Conservation (phyloP, 148 eudicot species). For the Chenopodium suecicum region DNA sequence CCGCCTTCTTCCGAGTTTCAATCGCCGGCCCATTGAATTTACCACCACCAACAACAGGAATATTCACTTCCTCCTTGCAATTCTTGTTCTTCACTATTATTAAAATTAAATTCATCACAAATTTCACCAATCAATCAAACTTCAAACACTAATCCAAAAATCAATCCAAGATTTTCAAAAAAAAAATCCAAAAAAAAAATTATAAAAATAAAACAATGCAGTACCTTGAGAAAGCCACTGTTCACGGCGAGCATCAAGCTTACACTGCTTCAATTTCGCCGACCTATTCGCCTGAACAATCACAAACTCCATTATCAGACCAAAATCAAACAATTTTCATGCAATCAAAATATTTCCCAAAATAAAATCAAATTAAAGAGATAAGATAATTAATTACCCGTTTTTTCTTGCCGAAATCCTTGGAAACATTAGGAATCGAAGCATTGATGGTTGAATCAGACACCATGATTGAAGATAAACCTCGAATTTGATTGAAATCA, state of each 20-base stretch:
- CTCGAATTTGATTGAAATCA: slow-evolving; percentile 17
- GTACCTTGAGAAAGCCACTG: slow-evolving; percentile 96
- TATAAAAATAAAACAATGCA: not conserved
- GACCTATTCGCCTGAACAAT: slow-evolving; percentile 64
- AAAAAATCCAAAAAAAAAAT: not conserved
- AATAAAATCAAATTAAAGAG: not conserved
- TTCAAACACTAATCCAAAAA: slow-evolving; percentile 1
- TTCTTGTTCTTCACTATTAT: slow-evolving; percentile 54
- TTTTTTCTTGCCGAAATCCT: slow-evolving; percentile 81
- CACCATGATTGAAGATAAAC: slow-evolving; percentile 40
- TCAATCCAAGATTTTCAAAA: not conserved
- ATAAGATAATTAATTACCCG: slow-evolving; percentile 40
- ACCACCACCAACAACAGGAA: slow-evolving; percentile 13
- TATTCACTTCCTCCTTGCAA: slow-evolving; percentile 43
- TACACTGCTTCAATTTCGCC: slow-evolving; percentile 92
- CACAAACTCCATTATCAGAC: not conserved
- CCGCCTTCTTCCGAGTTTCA: slow-evolving; percentile 30
- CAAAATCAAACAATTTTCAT: slow-evolving; percentile 16
- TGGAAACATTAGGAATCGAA: slow-evolving; percentile 60
- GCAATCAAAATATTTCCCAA: not conserved
- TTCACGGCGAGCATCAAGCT: slow-evolving; percentile 91
- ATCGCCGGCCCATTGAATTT: slow-evolving; percentile 16
- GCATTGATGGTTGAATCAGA: slow-evolving; percentile 72
- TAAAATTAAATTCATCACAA: slow-evolving; percentile 7
- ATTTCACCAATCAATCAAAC: slow-evolving; percentile 1